Conservation (phyloP, 1,284 basidiomycete genomes). For the Irpex sp. region DNA sequence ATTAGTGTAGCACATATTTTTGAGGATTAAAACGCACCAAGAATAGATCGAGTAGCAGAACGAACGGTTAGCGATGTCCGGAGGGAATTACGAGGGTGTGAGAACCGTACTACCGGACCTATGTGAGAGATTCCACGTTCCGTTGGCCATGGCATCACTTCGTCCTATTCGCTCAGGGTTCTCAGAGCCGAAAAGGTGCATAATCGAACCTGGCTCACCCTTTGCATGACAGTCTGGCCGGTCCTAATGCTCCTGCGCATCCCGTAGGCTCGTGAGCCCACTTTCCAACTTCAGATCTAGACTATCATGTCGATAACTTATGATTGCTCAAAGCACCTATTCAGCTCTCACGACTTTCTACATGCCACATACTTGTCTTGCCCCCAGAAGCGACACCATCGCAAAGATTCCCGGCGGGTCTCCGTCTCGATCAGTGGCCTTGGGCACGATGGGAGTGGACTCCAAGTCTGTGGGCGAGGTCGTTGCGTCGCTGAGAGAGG, state of each 20-base stretch:
- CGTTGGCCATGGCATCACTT: slow-evolving; percentile 87
- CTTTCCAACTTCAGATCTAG: slow-evolving; percentile 57
- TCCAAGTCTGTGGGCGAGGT: too few relatives aligned
- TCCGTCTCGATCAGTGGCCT: slow-evolving; percentile 57
- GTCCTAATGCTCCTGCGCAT: slow-evolving; percentile 90
- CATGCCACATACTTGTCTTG: slow-evolving; percentile 83
- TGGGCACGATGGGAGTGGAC: slow-evolving; percentile 70
- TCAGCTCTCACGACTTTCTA: slow-evolving; percentile 83
- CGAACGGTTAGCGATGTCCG: slow-evolving; percentile 89
- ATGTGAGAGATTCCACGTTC: slow-evolving; percentile 31
- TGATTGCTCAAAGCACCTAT: slow-evolving; percentile 48
- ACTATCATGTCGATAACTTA: background rate
- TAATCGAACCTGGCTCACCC: slow-evolving; percentile 44
- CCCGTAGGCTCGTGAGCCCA: slow-evolving; percentile 74
- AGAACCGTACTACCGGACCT: background rate
- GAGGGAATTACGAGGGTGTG: slow-evolving; percentile 66
- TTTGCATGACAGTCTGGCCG: slow-evolving; percentile 92
- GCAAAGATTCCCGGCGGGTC: slow-evolving; percentile 80
- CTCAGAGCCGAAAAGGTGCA: background rate
- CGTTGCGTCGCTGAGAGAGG: too few relatives aligned
- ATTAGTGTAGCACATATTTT: background rate
- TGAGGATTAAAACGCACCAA: slow-evolving; percentile 54
- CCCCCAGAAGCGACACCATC: slow-evolving; percentile 91
- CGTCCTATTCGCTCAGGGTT: slow-evolving; percentile 56
- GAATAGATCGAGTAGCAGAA: slow-evolving; percentile 95